Evolutionary conservation across 371 early-diverging fungal species (phyloP).

Genomic region (Rhizopus delemar): DNA sequence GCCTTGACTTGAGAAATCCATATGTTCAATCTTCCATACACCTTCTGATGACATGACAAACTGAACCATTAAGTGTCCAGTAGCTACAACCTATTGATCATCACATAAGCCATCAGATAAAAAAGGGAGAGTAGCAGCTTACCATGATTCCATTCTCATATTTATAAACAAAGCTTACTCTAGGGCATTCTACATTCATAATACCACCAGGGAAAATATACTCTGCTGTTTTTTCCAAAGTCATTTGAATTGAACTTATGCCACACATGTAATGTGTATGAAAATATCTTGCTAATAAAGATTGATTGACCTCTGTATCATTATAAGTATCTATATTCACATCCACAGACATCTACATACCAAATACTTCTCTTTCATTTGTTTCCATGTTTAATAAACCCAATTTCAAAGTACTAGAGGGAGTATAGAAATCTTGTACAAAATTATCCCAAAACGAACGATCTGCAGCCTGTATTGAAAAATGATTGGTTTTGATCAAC

Average conservation of each 20-base stretch:
- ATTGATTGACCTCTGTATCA: slow-evolving; percentile 30
- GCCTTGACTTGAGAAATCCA: slow-evolving; percentile 35
- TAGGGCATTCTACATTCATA: slow-evolving; percentile 45
- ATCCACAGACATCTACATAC: slow-evolving; percentile 18
- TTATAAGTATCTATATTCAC: background rate
- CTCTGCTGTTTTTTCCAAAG: slow-evolving; percentile 44
- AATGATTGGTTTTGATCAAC: background rate
- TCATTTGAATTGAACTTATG: slow-evolving; percentile 43
- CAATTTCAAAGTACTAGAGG: slow-evolving; percentile 28
- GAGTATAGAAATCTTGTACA: slow-evolving; percentile 38
- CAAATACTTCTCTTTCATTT: slow-evolving; percentile 25
- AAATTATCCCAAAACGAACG: slow-evolving; percentile 40
- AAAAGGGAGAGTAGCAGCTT: slow-evolving; percentile 2
- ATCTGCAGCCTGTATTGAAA: slow-evolving; percentile 29
- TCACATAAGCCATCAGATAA: too few relatives aligned
- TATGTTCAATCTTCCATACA: slow-evolving; percentile 37
- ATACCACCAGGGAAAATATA: slow-evolving; percentile 39
- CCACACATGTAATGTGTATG: slow-evolving; percentile 45
- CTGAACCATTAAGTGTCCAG: slow-evolving; percentile 38
- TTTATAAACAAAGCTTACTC: slow-evolving; percentile 40
- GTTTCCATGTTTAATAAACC: slow-evolving; percentile 32
- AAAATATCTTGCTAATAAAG: slow-evolving; percentile 36
- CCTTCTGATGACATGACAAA: slow-evolving; percentile 27
- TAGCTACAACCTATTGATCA: slow-evolving; percentile 30
- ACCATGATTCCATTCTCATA: slow-evolving; percentile 41